Evolutionary conservation across 768 basidiomycete genomes (phyloP).

Genomic region (Amanita pseudoporphyria): DNA sequence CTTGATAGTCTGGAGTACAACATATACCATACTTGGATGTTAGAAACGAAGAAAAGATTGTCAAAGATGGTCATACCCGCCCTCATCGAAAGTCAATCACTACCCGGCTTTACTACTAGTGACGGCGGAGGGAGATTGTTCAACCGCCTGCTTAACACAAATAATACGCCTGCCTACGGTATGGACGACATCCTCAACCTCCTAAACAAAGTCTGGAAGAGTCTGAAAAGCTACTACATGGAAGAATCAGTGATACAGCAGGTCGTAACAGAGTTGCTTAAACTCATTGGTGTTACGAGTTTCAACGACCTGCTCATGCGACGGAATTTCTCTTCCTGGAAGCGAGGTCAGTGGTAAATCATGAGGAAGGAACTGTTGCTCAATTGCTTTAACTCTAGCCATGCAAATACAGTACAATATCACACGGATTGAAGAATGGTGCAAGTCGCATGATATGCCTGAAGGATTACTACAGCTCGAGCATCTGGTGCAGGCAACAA

Average conservation of each 20-base stretch:
- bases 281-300: slow-evolving; percentile 91
- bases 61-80: slow-evolving; percentile 99
- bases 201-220: slow-evolving; percentile 97
- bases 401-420: slow-evolving; percentile 99
- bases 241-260: slow-evolving; percentile 96
- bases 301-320: slow-evolving; percentile 99
- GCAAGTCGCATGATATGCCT: slow-evolving; percentile 99
- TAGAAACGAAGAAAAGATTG: slow-evolving; percentile 92
- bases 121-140: slow-evolving; percentile 92
- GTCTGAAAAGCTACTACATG: slow-evolving; percentile 96
- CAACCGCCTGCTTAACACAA: slow-evolving; percentile 83
- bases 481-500: slow-evolving; percentile 99
- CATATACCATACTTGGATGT: slow-evolving; percentile 99
- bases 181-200: slow-evolving; percentile 99
- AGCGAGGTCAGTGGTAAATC: slow-evolving; percentile 64
- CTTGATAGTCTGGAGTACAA: slow-evolving; percentile 98
- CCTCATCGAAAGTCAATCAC: slow-evolving; percentile 91
- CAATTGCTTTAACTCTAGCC: slow-evolving; percentile 41
- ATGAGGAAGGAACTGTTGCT: neutral
- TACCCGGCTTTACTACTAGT: slow-evolving; percentile 94
- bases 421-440: slow-evolving; percentile 97
- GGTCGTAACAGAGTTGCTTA: slow-evolving; percentile 88
- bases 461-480: slow-evolving; percentile 96
- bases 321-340: slow-evolving; percentile 99
- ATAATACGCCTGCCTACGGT: slow-evolving; percentile 81